Evolutionary conservation across 2,329 filamentous ascomycete genomes (phyloP).

Genomic region (Diatrype stigma): DNA sequence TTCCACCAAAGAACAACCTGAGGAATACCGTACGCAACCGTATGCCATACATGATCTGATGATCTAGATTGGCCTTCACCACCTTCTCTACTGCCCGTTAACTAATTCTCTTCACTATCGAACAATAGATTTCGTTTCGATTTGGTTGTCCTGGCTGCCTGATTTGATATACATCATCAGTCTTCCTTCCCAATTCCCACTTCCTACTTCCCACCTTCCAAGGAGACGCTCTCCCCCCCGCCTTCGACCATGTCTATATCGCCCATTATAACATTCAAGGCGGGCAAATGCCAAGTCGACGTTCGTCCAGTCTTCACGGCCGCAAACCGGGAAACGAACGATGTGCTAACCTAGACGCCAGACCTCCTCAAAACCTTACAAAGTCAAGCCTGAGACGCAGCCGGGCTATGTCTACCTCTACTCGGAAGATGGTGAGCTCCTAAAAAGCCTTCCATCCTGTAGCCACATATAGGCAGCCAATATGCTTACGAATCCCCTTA

Average conservation of each 20-base stretch:
- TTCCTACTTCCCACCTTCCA: not conserved
- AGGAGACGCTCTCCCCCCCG: not conserved
- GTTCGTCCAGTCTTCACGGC: constrained; percentile 47
- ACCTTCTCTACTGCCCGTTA: constrained; percentile 4
- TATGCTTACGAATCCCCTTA: constrained; percentile 30
- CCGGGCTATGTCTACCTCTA: constrained; percentile 92
- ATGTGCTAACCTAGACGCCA: constrained; percentile 15
- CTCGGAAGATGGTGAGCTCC: constrained; percentile 70
- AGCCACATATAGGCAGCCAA: not conserved
- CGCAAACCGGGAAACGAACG: not conserved
- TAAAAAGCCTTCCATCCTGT: not conserved
- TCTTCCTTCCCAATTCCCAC: no score
- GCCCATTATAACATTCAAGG: constrained; percentile 94
- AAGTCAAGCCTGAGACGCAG: constrained; percentile 67
- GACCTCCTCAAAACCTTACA: constrained; percentile 50
- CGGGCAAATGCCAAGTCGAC: constrained; percentile 80
- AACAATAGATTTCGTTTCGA: no score
- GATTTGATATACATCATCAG: no score
- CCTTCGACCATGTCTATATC: constrained; percentile 65
- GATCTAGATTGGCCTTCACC: not conserved
- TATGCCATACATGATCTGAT: no score
- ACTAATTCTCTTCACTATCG: no score
- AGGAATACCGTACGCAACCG: no score
- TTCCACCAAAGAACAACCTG: no score
- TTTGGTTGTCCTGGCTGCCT: no score